phyloP scores from a whole-genome alignment of 306 rosid genomes.

The Potentilla sterilis region DNA sequence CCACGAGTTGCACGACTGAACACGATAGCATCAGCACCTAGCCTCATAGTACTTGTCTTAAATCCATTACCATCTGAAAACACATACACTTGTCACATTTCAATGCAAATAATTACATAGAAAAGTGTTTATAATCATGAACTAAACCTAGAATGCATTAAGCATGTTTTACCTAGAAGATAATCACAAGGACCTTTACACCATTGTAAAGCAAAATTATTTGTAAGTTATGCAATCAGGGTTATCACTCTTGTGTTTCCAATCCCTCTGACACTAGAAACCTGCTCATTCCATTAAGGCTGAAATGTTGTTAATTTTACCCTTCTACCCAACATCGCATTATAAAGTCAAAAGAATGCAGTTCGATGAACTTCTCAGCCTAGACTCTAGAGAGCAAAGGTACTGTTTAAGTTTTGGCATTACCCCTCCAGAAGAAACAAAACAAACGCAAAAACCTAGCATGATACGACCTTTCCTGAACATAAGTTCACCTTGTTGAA shows the following conservation, averaged over 20 bases:
- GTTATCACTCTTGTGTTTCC: not conserved
- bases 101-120: conserved; percentile 17
- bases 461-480: not conserved
- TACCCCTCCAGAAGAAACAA: not conserved
- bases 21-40: conserved; percentile 92
- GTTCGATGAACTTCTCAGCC: not conserved
- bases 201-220: not conserved
- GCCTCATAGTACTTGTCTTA: conserved; percentile 95
- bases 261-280: not conserved
- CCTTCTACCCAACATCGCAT: not conserved
- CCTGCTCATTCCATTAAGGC: not conserved
- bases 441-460: not conserved
- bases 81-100: conserved; percentile 18
- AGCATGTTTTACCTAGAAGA: not conserved
- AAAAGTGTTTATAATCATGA: not conserved
- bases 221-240: not conserved
- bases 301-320: not conserved
- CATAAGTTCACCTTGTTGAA: not conserved
- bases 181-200: not conserved
- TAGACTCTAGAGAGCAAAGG: not conserved
- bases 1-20: conserved; percentile 62
- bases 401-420: not conserved
- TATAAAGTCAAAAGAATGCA: not conserved
- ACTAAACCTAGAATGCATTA: not conserved
- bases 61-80: conserved; percentile 95